Base-by-base conservation (phyloP, 1,284 basidiomycete species). In the Golubevia sp. region DNA sequence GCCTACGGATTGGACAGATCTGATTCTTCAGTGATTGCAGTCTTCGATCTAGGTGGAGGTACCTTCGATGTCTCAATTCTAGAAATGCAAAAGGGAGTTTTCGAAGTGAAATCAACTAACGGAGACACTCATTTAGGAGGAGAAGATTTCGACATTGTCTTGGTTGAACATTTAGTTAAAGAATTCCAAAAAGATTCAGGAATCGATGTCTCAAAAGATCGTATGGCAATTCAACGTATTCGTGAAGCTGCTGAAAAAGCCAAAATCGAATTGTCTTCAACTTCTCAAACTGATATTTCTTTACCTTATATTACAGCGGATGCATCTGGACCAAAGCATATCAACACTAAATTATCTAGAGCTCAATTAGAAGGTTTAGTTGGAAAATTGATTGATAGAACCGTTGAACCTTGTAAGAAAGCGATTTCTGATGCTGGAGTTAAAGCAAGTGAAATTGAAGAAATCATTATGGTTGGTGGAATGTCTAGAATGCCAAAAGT, bases 201-300 rank as follows among this genome's bases (percentile, higher is more conserved):
- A 58, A 87, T 92, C 70, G 91, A 94, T 83, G 89, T 98, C 54
- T 88, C 87, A 75, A 87, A 88, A 72, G 96, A 99, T 85, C 89
- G 91, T 62, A 97, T 97, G 91, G 94, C 96, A n/a, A 93, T 99
- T 77, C 96, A 98, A 86, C 94, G 96, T 86, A 93, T 99, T 76
- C 93, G 96, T 83, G 96, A 98, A 86, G 96, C 96, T 26, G 94
- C 95, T 26, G 96, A 98, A 88, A 97, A 98, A 88, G 96, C 96
- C 73, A 99, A 99, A 90, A 97, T 97, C 65, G 96, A 98, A 85
- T 88, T 98, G 23, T 97, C 94, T 49, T 94, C 92, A 25, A 92
- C 94, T 4, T 87, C 91, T 0, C 91, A 95, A 85, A 99, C 95
- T 59, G 96, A 98, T 85, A 90, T 77, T 51, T 97, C 86, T 96